Base-by-base conservation (phyloP, 1,284 basidiomycete species). In the Nidula niveotomentosa region DNA sequence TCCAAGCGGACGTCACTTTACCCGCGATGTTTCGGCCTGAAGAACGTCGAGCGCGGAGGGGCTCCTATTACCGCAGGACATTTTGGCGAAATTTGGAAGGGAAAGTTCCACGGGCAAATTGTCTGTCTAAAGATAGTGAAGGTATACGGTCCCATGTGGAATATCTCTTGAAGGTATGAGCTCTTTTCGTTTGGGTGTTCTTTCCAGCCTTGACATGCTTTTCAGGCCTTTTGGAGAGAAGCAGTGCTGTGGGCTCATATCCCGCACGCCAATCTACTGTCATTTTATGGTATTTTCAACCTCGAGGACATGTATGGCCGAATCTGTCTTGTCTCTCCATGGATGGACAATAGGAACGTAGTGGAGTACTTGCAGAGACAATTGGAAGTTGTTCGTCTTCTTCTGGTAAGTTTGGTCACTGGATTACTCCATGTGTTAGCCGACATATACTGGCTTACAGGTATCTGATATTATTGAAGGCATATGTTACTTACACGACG, bases 201-300 rank as follows among this genome's bases (percentile, higher is more conserved):
- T 17, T 33, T 48, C 36, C 54, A 58, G 35, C 36, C 49, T 8
- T 33, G 56, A 9, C 18, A 33, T 10, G 52, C 36, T 10, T 41
- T 58, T 13, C 34, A 66, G 64, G 51, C 48, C 3, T 68, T 63
- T 53, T 56, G 58, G 1, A 56, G 56, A 36, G 66, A 68, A 49
- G 66, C 62, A 3, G 58, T 69, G 8, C 10, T 64, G 3, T 69
- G 66, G 67, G 58, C 59, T 18, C 65, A 68, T 15, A 44, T 68
- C 6, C 61, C 58, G 10, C 67, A 69, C 49, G 49, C 48, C 9
- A 69, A 68, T 51, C 37, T 68, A 8, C 55, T 68, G 6, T 66
- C 65, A 9, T 66, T 68, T 34, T 64, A 66, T 48, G 67, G 67
- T 3, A 54, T 65, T 18, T 63, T 59, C 53, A 56, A 53, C 36